A percentile compares a stretch with the other conserved stretches of the same genome.
phyloP scores from a whole-genome alignment of 192 early-diverging fungal species.

The Umbelopsis isabellina region DNA sequence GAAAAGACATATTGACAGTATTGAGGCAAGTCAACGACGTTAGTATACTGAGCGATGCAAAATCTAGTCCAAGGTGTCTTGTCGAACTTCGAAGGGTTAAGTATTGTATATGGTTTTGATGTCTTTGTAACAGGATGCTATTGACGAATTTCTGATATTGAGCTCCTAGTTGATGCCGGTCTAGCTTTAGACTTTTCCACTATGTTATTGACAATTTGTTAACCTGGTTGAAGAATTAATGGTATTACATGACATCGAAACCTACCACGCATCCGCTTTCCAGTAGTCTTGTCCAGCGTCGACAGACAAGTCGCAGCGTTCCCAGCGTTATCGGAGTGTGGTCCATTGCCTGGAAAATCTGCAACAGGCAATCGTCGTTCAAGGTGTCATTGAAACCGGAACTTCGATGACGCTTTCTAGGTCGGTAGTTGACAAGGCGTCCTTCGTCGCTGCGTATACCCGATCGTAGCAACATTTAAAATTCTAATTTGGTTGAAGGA shows the following conservation, averaged over 20 bases:
- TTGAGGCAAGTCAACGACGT: conserved; percentile 11
- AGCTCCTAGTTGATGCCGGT: conserved; percentile 1
- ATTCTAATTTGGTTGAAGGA: neutral
- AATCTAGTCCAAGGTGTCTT: neutral
- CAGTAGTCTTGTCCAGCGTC: conserved; percentile 10
- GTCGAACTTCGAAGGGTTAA: neutral
- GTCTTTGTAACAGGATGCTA: neutral
- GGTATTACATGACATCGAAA: neutral
- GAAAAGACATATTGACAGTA: conserved; percentile 9
- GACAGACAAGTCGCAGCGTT: conserved; percentile 14
- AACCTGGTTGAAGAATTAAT: neutral
- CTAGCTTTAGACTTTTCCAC: neutral
- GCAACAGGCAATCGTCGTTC: conserved; percentile 5
- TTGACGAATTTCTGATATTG: conserved; percentile 11
- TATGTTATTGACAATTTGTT: neutral
- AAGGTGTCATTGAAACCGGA: neutral
- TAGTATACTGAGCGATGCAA: conserved; percentile 11
- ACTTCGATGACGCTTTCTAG: conserved; percentile 1
- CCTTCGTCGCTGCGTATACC: neutral
- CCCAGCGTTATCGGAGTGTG: conserved; percentile 3
- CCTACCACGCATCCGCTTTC: conserved; percentile 3
- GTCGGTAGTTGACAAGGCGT: neutral
- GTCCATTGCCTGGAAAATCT: conserved; percentile 11
- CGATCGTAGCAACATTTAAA: conserved; percentile 1
- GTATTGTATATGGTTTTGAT: neutral